Base-by-base conservation (phyloP, 2,329 filamentous ascomycete genomes). In the Fusarium palustre region DNA sequence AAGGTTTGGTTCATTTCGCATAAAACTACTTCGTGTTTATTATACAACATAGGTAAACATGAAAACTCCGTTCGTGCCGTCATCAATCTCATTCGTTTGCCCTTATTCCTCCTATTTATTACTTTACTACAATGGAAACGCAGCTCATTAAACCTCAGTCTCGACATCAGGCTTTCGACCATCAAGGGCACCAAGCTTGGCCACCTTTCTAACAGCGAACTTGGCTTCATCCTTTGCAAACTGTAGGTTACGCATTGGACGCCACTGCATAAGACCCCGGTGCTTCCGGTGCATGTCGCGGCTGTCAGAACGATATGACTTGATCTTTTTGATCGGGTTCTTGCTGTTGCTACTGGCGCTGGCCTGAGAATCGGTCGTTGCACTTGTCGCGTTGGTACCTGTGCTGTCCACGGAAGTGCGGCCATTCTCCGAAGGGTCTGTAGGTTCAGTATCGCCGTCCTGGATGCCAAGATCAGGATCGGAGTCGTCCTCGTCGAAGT, bases 181-280 rank as follows among this genome's bases (percentile, higher is more conserved):
- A 41, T 89, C 89, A 76, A 98, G 80, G 34, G 90, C 90, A 12
- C 96, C 85, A 76, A 92, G 90, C 75, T 92, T 91, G 78, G 90
- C 92, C 57, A 97, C 81, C 78, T 92, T 92, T 45, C 90, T 85
- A 7, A 94, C 79, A 0, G 92, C 93, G 80, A 90, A 94, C 74
- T 91, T 91, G 1, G 92, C 89, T 82, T 98, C 92, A 74, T 97
- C 86, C 81, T 96, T 97, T 43, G 91, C 94, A 78, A 97, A 98
- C 70, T 90, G 89, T 24, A 89, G 84, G 76, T 97, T 97, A 41
- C 95, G 86, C 77, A 94, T 92, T 0, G 95, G 94, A 75, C 90
- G 92, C 94, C 94, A 98, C 79, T 98, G 95, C 93, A 97, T 97
- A 76, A 97, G 75, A 0, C 95, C 95, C 13, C 94, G 86, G 72